Percentiles rank a stretch among this genome's conserved stretches.
These are phyloP conservation scores for Fusarium bactridioides DNA, from an alignment of 2,329 filamentous ascomycete genomes.

Conservation along the genomic window DNA sequence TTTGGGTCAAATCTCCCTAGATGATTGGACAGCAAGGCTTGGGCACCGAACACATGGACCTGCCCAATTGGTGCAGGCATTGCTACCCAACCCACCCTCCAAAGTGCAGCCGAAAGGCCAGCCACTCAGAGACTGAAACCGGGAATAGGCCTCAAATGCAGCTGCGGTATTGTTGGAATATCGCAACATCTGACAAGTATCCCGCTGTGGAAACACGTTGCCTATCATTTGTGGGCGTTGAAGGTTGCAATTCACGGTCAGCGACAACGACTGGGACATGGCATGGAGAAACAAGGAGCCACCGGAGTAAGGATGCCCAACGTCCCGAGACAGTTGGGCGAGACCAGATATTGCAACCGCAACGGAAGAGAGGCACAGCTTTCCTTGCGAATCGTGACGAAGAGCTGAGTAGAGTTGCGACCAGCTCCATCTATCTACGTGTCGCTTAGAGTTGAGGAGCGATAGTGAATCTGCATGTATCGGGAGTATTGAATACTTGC, in stretches of 20 bases:
- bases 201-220: conserved; percentile 38
- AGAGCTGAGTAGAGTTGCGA: conserved; percentile 20
- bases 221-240: conserved; percentile 36
- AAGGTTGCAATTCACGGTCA: conserved; percentile 19
- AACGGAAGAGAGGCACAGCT: conserved; percentile 22
- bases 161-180: conserved; percentile 35
- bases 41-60: conserved; percentile 41
- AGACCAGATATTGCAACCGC: conserved; percentile 28
- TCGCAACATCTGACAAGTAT: conserved; percentile 33
- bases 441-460: conserved; percentile 36
- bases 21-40: conserved; percentile 40
- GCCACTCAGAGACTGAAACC: conserved; percentile 10
- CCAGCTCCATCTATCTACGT: conserved; percentile 39
- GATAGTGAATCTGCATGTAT: conserved; percentile 22
- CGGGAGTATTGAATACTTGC: conserved; percentile 38
- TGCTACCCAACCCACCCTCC: conserved; percentile 49
- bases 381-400: conserved; percentile 21
- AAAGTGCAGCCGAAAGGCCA: conserved; percentile 18
- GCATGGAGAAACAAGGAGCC: conserved; percentile 24
- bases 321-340: conserved; percentile 31
- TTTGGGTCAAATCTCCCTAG: conserved; percentile 8
- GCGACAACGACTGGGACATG: conserved; percentile 24
- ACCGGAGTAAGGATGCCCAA: conserved; percentile 39
- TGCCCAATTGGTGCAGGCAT: conserved; percentile 48
- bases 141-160: conserved; percentile 29